Base-by-base conservation (phyloP, 2,329 filamentous ascomycete genomes). In the Endoconidiophora polonica region DNA sequence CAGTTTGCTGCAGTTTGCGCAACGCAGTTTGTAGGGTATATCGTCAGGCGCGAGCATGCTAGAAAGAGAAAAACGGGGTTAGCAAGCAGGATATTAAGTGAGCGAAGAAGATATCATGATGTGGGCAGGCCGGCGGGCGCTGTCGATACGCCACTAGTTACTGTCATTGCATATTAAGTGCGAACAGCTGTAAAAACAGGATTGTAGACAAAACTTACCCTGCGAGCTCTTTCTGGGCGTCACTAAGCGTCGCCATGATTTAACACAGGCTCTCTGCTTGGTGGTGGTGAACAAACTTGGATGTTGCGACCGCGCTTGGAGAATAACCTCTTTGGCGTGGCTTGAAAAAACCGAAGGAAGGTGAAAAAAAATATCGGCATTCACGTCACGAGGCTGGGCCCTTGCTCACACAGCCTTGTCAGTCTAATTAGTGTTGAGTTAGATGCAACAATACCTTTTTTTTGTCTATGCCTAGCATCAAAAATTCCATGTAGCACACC, bases 21-120 rank as follows among this genome's bases (percentile, higher is more conserved):
- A 98, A 66, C 88, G 83, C 56, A 98, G 75, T 71, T 94, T 95
- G 60, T 88, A 86, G n/a, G 91, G 91, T 52, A 95, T 87, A 55
- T 91, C 86, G 59, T 90, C 85, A 56, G 83, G 77, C 18, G 77
- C 70, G 54, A 94, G 72, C 46, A 83, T 81, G 63, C 86, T 93
- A 60, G 23, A 37, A 9, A 43, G 24, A 42, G 24, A 36, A 12
- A 38, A 18, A 38, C 33, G 52, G 46, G 37, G 55, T 58, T 44
- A 50, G 44, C 36, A 42, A 42, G 2, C 23, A 36, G 24, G 55
- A 39, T 56, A 49, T 46, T 50, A 7, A 38, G 44, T 39, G 39
- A 12, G 10, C 16, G 14, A 39, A 14, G 42, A 26, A 4, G 3
- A 4, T 41, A 3, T 10, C 3, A 22, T 10, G 22, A n/a, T 18